phyloP scores from a whole-genome alignment of 352 stramenopile genomes.

The Pythium graminicola region DNA sequence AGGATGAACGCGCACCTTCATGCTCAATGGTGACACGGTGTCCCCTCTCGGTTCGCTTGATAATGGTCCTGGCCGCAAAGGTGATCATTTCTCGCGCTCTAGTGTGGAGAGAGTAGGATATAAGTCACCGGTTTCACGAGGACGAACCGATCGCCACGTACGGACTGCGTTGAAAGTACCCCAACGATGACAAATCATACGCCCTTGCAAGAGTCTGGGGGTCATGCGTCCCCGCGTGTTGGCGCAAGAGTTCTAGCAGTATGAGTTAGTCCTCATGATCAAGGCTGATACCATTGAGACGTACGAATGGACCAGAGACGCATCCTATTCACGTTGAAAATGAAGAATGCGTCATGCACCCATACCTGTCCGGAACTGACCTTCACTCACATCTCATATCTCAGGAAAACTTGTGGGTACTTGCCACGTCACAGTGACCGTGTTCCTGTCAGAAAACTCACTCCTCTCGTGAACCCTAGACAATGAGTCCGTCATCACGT shows the following conservation, averaged over 20 bases:
- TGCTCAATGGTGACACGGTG: neutral
- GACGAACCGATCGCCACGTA: neutral
- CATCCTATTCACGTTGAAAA: neutral
- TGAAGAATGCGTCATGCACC: neutral
- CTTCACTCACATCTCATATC: neutral
- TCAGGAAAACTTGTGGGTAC: neutral
- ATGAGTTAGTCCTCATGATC: neutral
- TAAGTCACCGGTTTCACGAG: neutral
- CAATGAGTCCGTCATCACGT: too few species aligned
- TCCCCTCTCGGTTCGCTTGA: neutral
- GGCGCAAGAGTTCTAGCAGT: neutral
- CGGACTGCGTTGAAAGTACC: constrained; percentile 3
- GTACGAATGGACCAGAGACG: constrained; percentile 5
- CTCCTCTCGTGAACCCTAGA: too few species aligned
- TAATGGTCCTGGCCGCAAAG: neutral
- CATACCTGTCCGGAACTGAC: neutral
- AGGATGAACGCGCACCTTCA: neutral
- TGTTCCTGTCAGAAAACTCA: neutral
- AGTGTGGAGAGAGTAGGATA: neutral
- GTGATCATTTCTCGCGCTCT: constrained; percentile 2
- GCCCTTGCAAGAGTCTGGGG: neutral
- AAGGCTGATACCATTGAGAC: neutral
- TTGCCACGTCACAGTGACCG: constrained; percentile 2
- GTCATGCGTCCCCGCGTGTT: neutral
- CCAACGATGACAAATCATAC: constrained; percentile 2